Percentiles rank a stretch among this genome's conserved stretches.
Conservation (phyloP, 2,329 filamentous ascomycete genomes). For the Onygena corvina region DNA sequence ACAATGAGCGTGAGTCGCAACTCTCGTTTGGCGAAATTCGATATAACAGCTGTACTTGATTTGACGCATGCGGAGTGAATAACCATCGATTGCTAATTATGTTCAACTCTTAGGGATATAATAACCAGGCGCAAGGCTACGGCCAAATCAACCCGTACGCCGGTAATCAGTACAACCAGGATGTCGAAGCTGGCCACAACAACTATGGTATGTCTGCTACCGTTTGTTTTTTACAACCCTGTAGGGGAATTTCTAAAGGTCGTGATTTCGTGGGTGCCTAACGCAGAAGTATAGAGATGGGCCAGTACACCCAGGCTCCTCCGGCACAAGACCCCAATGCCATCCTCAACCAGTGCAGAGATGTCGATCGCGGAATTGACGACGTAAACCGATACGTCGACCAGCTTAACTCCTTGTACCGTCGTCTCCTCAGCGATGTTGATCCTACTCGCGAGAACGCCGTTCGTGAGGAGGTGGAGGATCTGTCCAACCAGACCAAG, state of each 20-base stretch:
- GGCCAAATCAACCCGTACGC: slow-evolving; percentile 46
- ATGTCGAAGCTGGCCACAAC: slow-evolving; percentile 22
- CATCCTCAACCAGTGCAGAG: slow-evolving; percentile 72
- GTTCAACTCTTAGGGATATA: slow-evolving; percentile 11
- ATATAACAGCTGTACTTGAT: background rate
- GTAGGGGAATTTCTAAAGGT: background rate
- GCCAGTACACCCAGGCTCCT: slow-evolving; percentile 24
- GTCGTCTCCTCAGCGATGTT: slow-evolving; percentile 59
- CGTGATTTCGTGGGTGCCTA: slow-evolving; percentile 1
- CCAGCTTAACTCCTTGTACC: slow-evolving; percentile 59
- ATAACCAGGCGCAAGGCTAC: slow-evolving; percentile 31
- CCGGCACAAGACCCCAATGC: slow-evolving; percentile 51
- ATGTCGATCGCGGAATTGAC: slow-evolving; percentile 66
- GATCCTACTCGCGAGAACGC: slow-evolving; percentile 57
- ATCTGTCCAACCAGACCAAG: slow-evolving; percentile 68
- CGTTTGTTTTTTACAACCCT: background rate
- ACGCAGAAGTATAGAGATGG: slow-evolving; percentile 32
- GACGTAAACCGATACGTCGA: slow-evolving; percentile 60
- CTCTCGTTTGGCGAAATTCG: background rate
- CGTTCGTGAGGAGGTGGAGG: slow-evolving; percentile 58
- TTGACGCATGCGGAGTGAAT: too few species aligned
- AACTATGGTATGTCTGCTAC: slow-evolving; percentile 21
- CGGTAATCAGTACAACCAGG: slow-evolving; percentile 25
- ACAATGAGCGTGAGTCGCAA: slow-evolving; percentile 14
- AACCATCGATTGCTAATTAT: background rate